Percentiles rank a stretch among this genome's conserved stretches.
phyloP scores from a whole-genome alignment of 176 grass and related monocot species.

The Rhynchospora pubera region DNA sequence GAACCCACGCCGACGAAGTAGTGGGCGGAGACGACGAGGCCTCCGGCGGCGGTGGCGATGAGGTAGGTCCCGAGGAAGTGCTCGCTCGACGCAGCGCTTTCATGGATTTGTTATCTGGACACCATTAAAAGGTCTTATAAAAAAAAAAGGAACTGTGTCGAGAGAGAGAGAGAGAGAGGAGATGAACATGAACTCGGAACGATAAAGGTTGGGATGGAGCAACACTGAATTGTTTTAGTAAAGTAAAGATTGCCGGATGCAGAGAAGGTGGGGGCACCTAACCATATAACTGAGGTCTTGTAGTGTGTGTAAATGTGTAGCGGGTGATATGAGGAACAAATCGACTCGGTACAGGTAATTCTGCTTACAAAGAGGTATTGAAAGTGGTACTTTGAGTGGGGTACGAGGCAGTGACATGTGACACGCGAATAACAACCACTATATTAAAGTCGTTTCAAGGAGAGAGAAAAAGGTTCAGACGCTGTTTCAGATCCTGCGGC shows the following conservation, averaged over 20 bases:
- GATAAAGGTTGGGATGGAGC: neutral
- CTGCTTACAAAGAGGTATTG: neutral
- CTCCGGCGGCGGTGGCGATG: conserved; percentile 49
- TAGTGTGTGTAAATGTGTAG: neutral
- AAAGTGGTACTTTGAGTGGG: conserved; percentile 14
- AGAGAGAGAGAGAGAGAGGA: neutral
- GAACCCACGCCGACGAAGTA: conserved; percentile 69
- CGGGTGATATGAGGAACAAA: neutral
- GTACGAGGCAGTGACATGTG: conserved; percentile 27
- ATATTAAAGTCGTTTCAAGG: conserved; percentile 7
- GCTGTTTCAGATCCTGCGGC: neutral
- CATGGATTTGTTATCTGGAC: conserved; percentile 31
- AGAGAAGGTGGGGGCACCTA: neutral
- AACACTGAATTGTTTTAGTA: conserved; percentile 15
- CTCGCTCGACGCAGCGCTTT: conserved; percentile 80
- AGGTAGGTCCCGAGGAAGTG: conserved; percentile 56
- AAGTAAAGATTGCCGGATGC: conserved; percentile 16
- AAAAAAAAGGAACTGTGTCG: neutral
- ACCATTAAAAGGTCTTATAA: neutral
- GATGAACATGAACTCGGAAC: neutral
- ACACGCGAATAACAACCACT: conserved; percentile 29
- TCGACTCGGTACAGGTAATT: neutral
- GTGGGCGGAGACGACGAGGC: conserved; percentile 54
- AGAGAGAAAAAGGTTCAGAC: neutral
- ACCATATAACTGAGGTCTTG: neutral